Base-by-base conservation (phyloP, 140 eudicot species). In the Bidens hawaiensis region DNA sequence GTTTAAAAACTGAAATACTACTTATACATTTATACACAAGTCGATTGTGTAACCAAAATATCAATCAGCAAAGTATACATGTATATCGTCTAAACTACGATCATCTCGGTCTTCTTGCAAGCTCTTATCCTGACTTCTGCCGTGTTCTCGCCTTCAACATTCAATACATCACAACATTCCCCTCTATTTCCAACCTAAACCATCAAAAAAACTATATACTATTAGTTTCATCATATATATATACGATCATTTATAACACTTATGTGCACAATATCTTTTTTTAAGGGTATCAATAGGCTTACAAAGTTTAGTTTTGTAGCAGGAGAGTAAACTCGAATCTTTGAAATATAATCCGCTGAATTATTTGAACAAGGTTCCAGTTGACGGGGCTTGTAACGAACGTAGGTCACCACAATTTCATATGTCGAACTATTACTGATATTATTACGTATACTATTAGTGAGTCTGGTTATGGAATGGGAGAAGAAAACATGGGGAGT, bases 401-500 rank as follows among this genome's bases (percentile, higher is more conserved):
- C 18, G 25, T 76, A 87, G 1, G 43, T 75, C 16, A 71, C 71
- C 26, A 71, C 48, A 14, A 79, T 60, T 18, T 79, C 71, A 50
- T 52, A 30, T 0, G 33, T 4, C 4, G 49, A 4, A n/a, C n/a
- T n/a, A n/a, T n/a, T n/a, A n/a, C n/a, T n/a, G n/a, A n/a, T n/a
- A n/a, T n/a, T n/a, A n/a, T n/a, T n/a, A n/a, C n/a, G n/a, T n/a
- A n/a, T n/a, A n/a, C n/a, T n/a, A n/a, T n/a, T n/a, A n/a, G 46
- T 33, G 25, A 15, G 10, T 60, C 53, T 78, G 6, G 60, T 72
- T 5, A 81, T 60, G 0, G 87, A 76, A 8, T 71, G 84, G 13
- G 83, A 62, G 68, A 76, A 90, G 67, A 90, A 90, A 16, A 75
- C 30, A 48, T 90, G 97, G 13, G 97, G 94, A 28, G 79, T 74